A percentile compares a stretch with the other conserved stretches of the same genome.
Conservation (phyloP, 2,329 filamentous ascomycete genomes). For the Paracorniculantispora psalliotae region DNA sequence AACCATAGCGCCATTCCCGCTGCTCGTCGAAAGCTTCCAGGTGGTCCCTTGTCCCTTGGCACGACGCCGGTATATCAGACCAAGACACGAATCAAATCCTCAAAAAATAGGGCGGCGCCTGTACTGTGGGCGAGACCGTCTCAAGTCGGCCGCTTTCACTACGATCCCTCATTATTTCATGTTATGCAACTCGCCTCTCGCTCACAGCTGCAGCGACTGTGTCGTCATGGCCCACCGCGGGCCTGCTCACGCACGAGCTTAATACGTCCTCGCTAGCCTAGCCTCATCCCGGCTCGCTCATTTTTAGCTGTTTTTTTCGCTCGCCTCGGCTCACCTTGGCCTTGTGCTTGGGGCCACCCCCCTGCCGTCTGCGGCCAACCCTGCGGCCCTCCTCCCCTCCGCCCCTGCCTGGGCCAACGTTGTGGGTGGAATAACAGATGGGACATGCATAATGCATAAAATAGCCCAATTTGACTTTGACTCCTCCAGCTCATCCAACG, state of each 20-base stretch:
- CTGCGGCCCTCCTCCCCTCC: neutral
- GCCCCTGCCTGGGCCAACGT: slow-evolving; percentile 1
- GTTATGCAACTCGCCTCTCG: slow-evolving; percentile 1
- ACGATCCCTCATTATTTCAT: neutral
- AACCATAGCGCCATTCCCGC: slow-evolving; percentile 10
- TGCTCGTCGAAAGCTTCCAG: slow-evolving; percentile 1
- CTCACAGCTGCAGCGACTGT: neutral
- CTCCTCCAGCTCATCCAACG: neutral
- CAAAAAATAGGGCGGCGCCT: neutral
- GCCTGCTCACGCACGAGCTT: slow-evolving; percentile 2
- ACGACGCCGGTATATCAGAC: slow-evolving; percentile 7
- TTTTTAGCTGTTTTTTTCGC: neutral
- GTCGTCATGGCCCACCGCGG: slow-evolving; percentile 10
- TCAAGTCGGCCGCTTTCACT: slow-evolving; percentile 2
- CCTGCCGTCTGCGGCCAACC: neutral
- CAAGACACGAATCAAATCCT: slow-evolving; percentile 6
- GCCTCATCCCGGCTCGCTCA: neutral
- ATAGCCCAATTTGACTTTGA: slow-evolving; percentile 9
- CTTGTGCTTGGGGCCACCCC: neutral
- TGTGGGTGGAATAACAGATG: slow-evolving; percentile 5
- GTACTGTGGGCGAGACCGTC: slow-evolving; percentile 5
- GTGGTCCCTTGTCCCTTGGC: slow-evolving; percentile 3
- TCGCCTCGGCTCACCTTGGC: slow-evolving; percentile 7
- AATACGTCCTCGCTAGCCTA: neutral
- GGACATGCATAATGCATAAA: slow-evolving; percentile 13